Conservation (phyloP, 495 filamentous ascomycete species). For the Penicillium parvum region DNA sequence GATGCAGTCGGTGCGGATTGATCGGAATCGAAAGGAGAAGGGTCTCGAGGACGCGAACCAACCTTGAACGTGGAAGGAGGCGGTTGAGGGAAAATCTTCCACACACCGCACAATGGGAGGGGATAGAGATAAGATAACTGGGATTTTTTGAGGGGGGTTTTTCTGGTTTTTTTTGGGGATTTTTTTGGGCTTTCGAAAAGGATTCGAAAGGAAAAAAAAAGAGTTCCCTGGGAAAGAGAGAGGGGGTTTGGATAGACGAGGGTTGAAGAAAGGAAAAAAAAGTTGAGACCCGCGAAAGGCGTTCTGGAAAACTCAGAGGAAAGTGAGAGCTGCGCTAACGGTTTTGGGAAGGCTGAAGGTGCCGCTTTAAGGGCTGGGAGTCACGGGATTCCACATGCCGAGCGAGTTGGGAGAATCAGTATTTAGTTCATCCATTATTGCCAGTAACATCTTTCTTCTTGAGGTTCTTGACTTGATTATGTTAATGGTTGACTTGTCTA, state of each 20-base stretch:
- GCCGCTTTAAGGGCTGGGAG: conserved; percentile 25
- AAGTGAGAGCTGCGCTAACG: conserved; percentile 24
- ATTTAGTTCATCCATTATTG: too few species aligned
- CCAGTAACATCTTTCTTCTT: too few species aligned
- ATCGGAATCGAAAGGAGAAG: not conserved
- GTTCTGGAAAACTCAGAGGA: conserved; percentile 38
- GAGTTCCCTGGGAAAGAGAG: conserved; percentile 35
- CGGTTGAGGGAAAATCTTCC: conserved; percentile 33
- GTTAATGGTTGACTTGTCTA: too few species aligned
- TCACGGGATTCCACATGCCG: not conserved
- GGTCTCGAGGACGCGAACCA: conserved; percentile 14
- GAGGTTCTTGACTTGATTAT: too few species aligned
- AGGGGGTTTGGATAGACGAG: conserved; percentile 36
- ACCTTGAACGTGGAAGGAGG: conserved; percentile 23
- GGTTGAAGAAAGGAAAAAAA: conserved; percentile 31
- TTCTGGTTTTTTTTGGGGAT: conserved; percentile 40
- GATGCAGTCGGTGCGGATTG: not conserved
- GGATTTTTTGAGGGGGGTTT: conserved; percentile 25
- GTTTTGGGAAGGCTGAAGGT: conserved; percentile 8
- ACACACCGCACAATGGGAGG: conserved; percentile 40
- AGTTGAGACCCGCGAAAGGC: conserved; percentile 42
- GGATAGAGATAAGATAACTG: conserved; percentile 33
- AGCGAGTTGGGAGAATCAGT: too few species aligned
- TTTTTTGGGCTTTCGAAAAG: conserved; percentile 44
- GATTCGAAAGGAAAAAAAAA: conserved; percentile 38